A percentile compares a stretch with the other conserved stretches of the same genome.
phyloP scores from a whole-genome alignment of 1,139 yeast species.

The Zygosaccharomyces sapae region DNA sequence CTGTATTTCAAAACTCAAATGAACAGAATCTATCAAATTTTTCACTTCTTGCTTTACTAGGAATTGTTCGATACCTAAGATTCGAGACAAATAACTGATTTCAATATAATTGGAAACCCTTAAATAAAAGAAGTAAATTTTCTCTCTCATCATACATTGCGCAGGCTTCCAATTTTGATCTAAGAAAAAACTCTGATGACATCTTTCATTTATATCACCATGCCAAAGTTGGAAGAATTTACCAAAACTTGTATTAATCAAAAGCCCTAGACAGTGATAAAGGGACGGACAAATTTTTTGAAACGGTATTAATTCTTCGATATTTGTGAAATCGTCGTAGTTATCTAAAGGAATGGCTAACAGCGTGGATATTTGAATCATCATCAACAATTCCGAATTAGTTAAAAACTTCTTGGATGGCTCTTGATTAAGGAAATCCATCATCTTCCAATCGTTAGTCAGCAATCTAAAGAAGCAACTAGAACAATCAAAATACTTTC shows the following conservation, averaged over 20 bases:
- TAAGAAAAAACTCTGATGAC: conserved; percentile 21
- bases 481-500: conserved; percentile 27
- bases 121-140: conserved; percentile 31
- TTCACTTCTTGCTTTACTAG: conserved; percentile 21
- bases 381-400: conserved; percentile 20
- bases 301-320: conserved; percentile 19
- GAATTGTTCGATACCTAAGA: conserved; percentile 20
- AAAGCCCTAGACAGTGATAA: conserved; percentile 18
- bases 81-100: conserved; percentile 28
- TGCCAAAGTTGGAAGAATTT: conserved; percentile 27
- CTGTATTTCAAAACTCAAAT: conserved; percentile 23
- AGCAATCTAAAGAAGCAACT: conserved; percentile 21
- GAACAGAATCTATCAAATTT: conserved; percentile 18
- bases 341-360: conserved; percentile 30
- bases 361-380: conserved; percentile 26
- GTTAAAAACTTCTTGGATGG: conserved; percentile 16
- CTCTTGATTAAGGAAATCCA: conserved; percentile 9
- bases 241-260: conserved; percentile 26
- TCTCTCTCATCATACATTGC: conserved; percentile 24
- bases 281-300: conserved; percentile 17
- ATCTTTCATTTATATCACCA: conserved; percentile 15
- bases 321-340: conserved; percentile 23
- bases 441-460: conserved; percentile 17
- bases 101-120: conserved; percentile 25
- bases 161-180: conserved; percentile 22